These are phyloP conservation scores for Senecio squalidus DNA, from an alignment of 140 eudicot genomes.

Conservation along the genomic window DNA sequence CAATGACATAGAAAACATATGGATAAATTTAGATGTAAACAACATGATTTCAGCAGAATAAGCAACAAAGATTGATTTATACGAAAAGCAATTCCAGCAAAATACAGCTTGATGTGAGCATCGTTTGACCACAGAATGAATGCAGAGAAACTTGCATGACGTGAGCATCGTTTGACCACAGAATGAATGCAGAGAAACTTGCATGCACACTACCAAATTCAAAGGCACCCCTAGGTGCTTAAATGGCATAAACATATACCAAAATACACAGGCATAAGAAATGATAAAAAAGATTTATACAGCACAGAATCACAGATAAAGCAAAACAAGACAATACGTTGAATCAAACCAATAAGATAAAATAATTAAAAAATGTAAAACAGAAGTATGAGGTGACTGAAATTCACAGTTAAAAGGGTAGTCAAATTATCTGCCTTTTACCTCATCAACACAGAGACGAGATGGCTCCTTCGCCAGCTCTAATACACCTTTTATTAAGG, in stretches of 20 bases:
- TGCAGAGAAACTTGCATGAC: too few species aligned
- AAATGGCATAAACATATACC: constrained; percentile 3
- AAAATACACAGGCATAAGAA: background rate
- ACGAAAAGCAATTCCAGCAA: too few species aligned
- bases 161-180: too few species aligned
- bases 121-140: too few species aligned
- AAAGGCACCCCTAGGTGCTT: constrained; percentile 1
- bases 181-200: background rate
- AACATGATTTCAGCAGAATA: constrained; percentile 6
- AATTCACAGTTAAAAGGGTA: background rate
- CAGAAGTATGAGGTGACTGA: background rate
- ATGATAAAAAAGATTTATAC: too few species aligned
- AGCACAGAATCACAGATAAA: background rate
- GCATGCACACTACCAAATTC: background rate
- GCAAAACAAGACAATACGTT: background rate
- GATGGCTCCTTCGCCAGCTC: constrained; percentile 90
- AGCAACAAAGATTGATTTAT: too few species aligned
- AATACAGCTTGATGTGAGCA: too few species aligned
- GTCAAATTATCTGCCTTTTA: constrained; percentile 24
- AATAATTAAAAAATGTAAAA: background rate
- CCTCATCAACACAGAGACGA: constrained; percentile 99
- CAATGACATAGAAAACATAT: background rate
- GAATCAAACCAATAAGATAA: background rate
- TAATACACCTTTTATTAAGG: constrained; percentile 71
- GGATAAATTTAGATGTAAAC: background rate